Conservation (phyloP, 495 filamentous ascomycete genomes). For the Xylaria sp. region DNA sequence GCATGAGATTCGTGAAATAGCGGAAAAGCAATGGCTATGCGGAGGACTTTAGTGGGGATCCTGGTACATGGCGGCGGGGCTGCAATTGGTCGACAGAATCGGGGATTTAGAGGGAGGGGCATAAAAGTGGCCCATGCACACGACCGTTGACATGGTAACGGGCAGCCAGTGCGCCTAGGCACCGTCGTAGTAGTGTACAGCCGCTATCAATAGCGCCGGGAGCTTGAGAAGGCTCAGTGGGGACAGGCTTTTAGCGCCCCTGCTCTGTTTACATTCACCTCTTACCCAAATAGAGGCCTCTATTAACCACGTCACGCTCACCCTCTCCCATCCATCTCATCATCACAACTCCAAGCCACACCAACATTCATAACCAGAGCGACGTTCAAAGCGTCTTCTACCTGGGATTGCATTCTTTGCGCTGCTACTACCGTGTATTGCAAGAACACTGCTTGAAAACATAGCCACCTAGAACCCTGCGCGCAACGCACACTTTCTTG, state of each 20-base stretch:
- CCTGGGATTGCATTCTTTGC: slow-evolving; percentile 30
- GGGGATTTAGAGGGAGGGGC: slow-evolving; percentile 7
- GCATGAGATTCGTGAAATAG: background rate
- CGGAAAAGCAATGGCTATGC: background rate
- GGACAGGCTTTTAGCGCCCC: slow-evolving; percentile 20
- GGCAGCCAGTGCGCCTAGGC: background rate
- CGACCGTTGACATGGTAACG: slow-evolving; percentile 21
- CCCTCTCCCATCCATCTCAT: background rate
- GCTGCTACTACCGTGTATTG: slow-evolving; percentile 21
- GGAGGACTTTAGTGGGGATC: background rate
- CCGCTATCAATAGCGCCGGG: slow-evolving; percentile 28
- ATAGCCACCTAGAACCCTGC: slow-evolving; percentile 15
- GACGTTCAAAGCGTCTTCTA: background rate
- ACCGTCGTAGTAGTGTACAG: background rate
- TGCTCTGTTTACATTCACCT: slow-evolving; percentile 32
- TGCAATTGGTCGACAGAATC: slow-evolving; percentile 7
- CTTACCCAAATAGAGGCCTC: slow-evolving; percentile 31
- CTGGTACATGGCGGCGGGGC: background rate
- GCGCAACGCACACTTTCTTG: slow-evolving; percentile 10
- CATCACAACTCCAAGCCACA: slow-evolving; percentile 11
- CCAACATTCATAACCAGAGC: slow-evolving; percentile 21
- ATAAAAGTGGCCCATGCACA: slow-evolving; percentile 5
- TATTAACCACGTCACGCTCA: slow-evolving; percentile 15
- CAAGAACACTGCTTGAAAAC: slow-evolving; percentile 3
- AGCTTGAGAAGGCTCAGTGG: slow-evolving; percentile 20